Evolutionary conservation across 2,329 filamentous ascomycete species (phyloP).

Genomic region (Epicoccum sorghinum): DNA sequence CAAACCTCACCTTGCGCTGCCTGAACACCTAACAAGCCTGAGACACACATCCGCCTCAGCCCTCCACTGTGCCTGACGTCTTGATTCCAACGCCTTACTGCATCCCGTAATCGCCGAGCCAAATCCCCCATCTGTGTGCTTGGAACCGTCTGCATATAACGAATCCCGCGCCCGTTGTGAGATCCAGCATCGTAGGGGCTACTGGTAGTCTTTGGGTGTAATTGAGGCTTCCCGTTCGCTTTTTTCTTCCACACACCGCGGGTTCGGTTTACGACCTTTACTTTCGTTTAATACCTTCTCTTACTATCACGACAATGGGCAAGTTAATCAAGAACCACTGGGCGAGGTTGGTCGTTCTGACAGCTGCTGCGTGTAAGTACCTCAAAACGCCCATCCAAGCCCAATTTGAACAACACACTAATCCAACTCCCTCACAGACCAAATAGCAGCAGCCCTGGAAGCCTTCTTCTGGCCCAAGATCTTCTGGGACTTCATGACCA

Average conservation of each 20-base stretch:
- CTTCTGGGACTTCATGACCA: constrained; percentile 96
- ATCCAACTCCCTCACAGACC: constrained; percentile 66
- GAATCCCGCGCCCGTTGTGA: constrained; percentile 29
- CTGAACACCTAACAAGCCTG: constrained; percentile 42
- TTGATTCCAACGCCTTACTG: constrained; percentile 16
- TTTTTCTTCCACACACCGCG: constrained; percentile 26
- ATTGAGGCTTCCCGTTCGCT: constrained; percentile 1
- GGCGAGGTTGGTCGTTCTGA: constrained; percentile 91
- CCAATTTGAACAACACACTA: not conserved
- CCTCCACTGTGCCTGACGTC: constrained; percentile 36
- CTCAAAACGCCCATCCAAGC: too few relatives aligned
- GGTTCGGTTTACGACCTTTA: constrained; percentile 39
- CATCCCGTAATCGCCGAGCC: constrained; percentile 24
- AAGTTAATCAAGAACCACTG: constrained; percentile 99
- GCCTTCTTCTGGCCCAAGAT: constrained; percentile 99
- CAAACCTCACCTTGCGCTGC: constrained; percentile 25
- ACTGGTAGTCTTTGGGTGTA: constrained; percentile 45
- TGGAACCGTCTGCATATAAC: constrained; percentile 40
- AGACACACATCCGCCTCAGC: constrained; percentile 43
- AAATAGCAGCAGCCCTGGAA: constrained; percentile 81
- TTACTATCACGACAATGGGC: constrained; percentile 68
- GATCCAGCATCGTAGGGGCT: constrained; percentile 27
- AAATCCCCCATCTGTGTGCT: constrained; percentile 20
- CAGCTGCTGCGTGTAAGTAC: constrained; percentile 74
- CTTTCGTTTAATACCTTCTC: constrained; percentile 31